Conservation (phyloP, 169 alveolate genomes). For the Plasmodium adleri region DNA sequence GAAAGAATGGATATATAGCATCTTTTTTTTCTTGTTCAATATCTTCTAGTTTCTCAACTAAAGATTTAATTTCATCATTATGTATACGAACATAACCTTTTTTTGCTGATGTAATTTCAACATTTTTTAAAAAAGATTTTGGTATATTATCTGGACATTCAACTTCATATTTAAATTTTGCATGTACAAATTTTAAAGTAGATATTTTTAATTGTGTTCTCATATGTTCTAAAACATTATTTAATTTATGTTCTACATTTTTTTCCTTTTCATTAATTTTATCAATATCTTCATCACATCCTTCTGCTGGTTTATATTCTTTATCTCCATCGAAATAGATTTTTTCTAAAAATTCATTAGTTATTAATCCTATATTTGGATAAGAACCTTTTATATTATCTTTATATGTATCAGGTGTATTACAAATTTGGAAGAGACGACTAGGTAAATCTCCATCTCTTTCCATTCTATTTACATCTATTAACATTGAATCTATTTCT, state of each 20-base stretch:
- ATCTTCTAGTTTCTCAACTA: slow-evolving; percentile 89
- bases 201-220: slow-evolving; percentile 45
- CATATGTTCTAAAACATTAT: slow-evolving; percentile 71
- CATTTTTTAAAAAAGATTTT: slow-evolving; percentile 79
- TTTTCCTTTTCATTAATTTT: slow-evolving; percentile 51
- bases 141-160: slow-evolving; percentile 90
- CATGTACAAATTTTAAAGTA: slow-evolving; percentile 82
- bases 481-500: slow-evolving; percentile 76
- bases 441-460: slow-evolving; percentile 46
- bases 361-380: slow-evolving; percentile 78
- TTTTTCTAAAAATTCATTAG: slow-evolving; percentile 78
- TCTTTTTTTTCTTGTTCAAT: slow-evolving; percentile 91
- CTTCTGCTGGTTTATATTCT: slow-evolving; percentile 78
- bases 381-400: slow-evolving; percentile 63
- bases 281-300: slow-evolving; percentile 77
- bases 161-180: slow-evolving; percentile 93
- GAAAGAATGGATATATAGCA: slow-evolving; percentile 88
- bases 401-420: slow-evolving; percentile 55
- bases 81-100: slow-evolving; percentile 92
- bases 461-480: slow-evolving; percentile 69
- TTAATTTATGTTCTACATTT: slow-evolving; percentile 42
- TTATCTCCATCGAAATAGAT: slow-evolving; percentile 80
- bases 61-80: slow-evolving; percentile 78
- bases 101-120: slow-evolving; percentile 94
- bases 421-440: slow-evolving; percentile 45